Evolutionary conservation across 2,329 filamentous ascomycete genomes (phyloP).

Genomic region (Trichoderma pleuroti): DNA sequence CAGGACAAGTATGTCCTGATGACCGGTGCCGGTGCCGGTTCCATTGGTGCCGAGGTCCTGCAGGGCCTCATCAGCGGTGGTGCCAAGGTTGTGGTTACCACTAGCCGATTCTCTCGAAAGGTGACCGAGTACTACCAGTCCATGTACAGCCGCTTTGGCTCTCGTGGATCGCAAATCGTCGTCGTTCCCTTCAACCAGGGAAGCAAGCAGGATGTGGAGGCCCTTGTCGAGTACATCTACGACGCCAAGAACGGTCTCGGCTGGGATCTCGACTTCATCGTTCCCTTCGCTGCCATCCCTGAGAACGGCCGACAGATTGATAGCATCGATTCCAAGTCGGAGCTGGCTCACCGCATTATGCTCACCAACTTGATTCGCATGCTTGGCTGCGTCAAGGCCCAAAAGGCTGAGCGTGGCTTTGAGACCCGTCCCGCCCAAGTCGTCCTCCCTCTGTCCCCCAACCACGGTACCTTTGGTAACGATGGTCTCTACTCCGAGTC

Average conservation of each 20-base stretch:
- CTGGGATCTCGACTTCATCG: constrained; percentile 95
- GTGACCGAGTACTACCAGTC: constrained; percentile 99
- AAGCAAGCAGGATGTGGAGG: constrained; percentile 96
- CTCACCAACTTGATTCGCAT: constrained; percentile 93
- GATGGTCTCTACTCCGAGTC: constrained; percentile 98
- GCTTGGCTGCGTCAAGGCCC: constrained; percentile 81
- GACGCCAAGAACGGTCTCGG: constrained; percentile 93
- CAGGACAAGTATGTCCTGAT: constrained; percentile 94
- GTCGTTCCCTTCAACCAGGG: constrained; percentile 99
- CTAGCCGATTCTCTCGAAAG: constrained; percentile 91
- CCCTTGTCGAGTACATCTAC: constrained; percentile 92
- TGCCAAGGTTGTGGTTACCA: constrained; percentile 94
- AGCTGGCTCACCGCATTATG: constrained; percentile 98
- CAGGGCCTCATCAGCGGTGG: constrained; percentile 95
- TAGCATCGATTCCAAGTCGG: constrained; percentile 92
- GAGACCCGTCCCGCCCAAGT: constrained; percentile 96
- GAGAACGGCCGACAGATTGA: constrained; percentile 98
- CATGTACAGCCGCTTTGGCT: constrained; percentile 94
- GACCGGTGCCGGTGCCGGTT: constrained; percentile 96
- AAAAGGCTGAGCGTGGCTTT: constrained; percentile 83
- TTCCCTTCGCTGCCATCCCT: constrained; percentile 95
- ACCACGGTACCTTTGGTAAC: constrained; percentile 97
- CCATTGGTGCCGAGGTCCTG: constrained; percentile 94
- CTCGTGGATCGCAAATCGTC: constrained; percentile 90
- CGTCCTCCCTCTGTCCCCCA: constrained; percentile 90